Conservation (phyloP, 768 basidiomycete species). For the Mycena alexandri region DNA sequence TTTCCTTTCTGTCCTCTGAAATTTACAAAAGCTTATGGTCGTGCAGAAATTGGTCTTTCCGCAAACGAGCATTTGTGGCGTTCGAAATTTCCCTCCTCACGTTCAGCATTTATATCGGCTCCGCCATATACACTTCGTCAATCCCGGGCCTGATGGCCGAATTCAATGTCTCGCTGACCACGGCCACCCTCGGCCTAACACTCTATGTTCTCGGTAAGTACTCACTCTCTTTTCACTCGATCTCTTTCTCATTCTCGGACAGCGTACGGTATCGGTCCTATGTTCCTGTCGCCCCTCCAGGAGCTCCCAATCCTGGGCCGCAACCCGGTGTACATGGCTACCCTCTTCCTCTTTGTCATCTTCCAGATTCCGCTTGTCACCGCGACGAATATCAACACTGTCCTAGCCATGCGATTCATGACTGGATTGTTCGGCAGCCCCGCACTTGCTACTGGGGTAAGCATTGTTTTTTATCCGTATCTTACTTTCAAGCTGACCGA, state of each 20-base stretch:
- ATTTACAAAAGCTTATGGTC: constrained; percentile 16
- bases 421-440: constrained; percentile 50
- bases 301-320: constrained; percentile 49
- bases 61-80: constrained; percentile 45
- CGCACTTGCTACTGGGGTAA: constrained; percentile 46
- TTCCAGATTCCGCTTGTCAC: constrained; percentile 50
- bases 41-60: constrained; percentile 46
- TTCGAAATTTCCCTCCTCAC: constrained; percentile 48
- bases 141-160: constrained; percentile 37
- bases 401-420: constrained; percentile 49
- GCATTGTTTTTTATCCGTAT: not conserved
- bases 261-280: constrained; percentile 41
- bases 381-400: constrained; percentile 44
- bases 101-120: constrained; percentile 49
- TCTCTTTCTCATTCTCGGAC: not conserved
- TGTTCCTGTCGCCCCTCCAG: constrained; percentile 46
- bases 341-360: constrained; percentile 46
- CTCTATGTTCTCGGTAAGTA: constrained; percentile 44
- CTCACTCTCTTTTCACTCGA: constrained; percentile 1
- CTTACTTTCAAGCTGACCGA: too few relatives aligned
- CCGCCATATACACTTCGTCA: constrained; percentile 37
- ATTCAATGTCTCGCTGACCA: constrained; percentile 44
- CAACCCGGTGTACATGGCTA: constrained; percentile 48
- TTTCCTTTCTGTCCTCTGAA: not conserved
- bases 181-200: constrained; percentile 45